Percentiles rank a stretch among this genome's conserved stretches.
Conservation (phyloP, 176 grass and related monocot genomes). For the Poa annua region DNA sequence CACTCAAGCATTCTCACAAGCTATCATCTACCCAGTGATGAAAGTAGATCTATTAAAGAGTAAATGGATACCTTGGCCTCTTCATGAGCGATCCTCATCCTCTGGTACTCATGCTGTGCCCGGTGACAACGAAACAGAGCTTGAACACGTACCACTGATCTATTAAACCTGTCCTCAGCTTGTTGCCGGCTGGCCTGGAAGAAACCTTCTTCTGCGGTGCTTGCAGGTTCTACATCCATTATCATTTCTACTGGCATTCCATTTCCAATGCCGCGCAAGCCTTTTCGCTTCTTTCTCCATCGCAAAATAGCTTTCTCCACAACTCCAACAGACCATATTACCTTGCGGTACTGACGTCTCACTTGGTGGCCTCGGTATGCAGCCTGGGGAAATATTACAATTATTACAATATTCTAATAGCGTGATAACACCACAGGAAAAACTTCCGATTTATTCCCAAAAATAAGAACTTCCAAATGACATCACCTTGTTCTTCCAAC, state of each 20-base stretch:
- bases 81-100: slow-evolving; percentile 83
- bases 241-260: slow-evolving; percentile 65
- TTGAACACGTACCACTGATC: slow-evolving; percentile 87
- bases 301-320: slow-evolving; percentile 95
- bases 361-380: slow-evolving; percentile 82
- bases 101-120: slow-evolving; percentile 93
- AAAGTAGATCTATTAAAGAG: neutral
- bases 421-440: neutral
- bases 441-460: slow-evolving; percentile 16
- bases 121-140: slow-evolving; percentile 86
- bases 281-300: slow-evolving; percentile 91
- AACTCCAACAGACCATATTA: slow-evolving; percentile 94
- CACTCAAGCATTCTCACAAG: slow-evolving; percentile 2
- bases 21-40: neutral
- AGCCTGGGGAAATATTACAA: slow-evolving; percentile 61
- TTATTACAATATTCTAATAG: slow-evolving; percentile 27
- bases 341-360: slow-evolving; percentile 83
- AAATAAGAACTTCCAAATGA: slow-evolving; percentile 34
- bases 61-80: slow-evolving; percentile 65
- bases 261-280: slow-evolving; percentile 80
- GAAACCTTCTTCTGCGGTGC: slow-evolving; percentile 88
- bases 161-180: slow-evolving; percentile 79
- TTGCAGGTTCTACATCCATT: slow-evolving; percentile 56
- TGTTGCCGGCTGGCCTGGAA: slow-evolving; percentile 73
- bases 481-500: neutral